Base-by-base conservation (phyloP, 129 eudicot genomes). In the Helianthus annuus region DNA sequence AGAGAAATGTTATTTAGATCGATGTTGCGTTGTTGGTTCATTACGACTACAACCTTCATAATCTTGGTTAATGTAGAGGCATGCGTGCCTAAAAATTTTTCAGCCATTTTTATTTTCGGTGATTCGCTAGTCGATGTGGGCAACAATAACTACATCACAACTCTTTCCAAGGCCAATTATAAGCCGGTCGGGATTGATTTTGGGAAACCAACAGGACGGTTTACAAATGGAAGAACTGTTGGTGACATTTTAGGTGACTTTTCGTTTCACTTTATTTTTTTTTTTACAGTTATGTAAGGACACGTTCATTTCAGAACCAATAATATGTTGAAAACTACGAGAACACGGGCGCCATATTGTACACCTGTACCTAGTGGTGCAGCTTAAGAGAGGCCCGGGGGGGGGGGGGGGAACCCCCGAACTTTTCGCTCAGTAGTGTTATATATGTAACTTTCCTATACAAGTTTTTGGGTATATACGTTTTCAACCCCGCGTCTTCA, bases 211-310 rank as follows among this genome's bases (percentile, higher is more conserved):
- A 88, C 97, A 3, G 97, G 96, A 27, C 66, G 97, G 72, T 91
- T 68, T 81, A 91, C 97, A 0, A 91, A 91, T 75, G 97, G 93
- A 64, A 86, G 92, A 86, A 91, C 92, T 32, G 90, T 88, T 51
- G 76, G 22, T 44, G 97, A 91, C 85, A 84, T 88, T 45, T 7
- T 91, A 78, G 97, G 97, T 75, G 36, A 5, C 16, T 54, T 29
- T 10, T 36, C 6, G 3, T 53, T 34, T 55, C 3, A 7, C 11
- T n/a, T 29, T 12, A 6, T 0, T 53, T 5, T 4, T 49, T 4
- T 49, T 3, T 45, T 32, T 22, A 15, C 4, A 9, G 2, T 44
- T 46, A 29, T 7, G 6, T 32, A 14, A 19, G n/a, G n/a, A 56
- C 5, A 42, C 11, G 46, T 42, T 42, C 46, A 42, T 42, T 42